Percentiles rank a stretch among this genome's conserved stretches.
Conservation (phyloP, 164 flowering plant genomes). For the Dillenia suffruticosa region DNA sequence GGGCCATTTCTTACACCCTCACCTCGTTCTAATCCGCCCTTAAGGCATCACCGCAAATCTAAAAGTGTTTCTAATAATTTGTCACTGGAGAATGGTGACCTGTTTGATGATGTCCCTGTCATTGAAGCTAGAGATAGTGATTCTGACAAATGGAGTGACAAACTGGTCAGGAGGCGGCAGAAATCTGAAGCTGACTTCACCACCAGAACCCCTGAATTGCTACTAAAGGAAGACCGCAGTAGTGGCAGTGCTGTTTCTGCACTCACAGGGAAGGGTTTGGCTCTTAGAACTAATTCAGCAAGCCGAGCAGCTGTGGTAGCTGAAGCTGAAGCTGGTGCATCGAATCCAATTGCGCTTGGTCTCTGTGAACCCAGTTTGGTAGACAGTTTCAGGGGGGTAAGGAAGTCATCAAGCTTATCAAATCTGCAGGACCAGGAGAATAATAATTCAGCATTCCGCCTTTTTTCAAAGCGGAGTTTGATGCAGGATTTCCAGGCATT, state of each 20-base stretch:
- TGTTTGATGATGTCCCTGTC: slow-evolving; percentile 14
- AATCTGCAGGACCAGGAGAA: slow-evolving; percentile 45
- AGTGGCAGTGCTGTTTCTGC: slow-evolving; percentile 47
- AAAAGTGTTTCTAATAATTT: slow-evolving; percentile 56
- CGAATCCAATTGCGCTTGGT: slow-evolving; percentile 11
- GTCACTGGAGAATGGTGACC: slow-evolving; percentile 27
- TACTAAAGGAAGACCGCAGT: slow-evolving; percentile 53
- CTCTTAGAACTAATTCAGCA: slow-evolving; percentile 61
- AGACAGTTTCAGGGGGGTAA: slow-evolving; percentile 31
- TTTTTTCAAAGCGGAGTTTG: slow-evolving; percentile 21
- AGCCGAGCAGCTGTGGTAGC: slow-evolving; percentile 26
- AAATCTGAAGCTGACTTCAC: slow-evolving; percentile 43
- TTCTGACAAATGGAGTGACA: slow-evolving; percentile 39
- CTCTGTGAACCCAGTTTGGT: slow-evolving; percentile 21
- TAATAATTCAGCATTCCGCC: neutral
- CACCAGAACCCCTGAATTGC: slow-evolving; percentile 34
- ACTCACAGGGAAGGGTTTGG: slow-evolving; percentile 58
- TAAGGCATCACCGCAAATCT: slow-evolving; percentile 45
- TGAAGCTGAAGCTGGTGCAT: slow-evolving; percentile 20
- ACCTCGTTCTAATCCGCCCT: slow-evolving; percentile 25
- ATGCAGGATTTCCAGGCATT: slow-evolving; percentile 27
- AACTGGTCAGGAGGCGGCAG: slow-evolving; percentile 55
- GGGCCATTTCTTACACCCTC: slow-evolving; percentile 24
- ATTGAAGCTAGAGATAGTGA: slow-evolving; percentile 25
- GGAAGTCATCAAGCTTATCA: slow-evolving; percentile 57